Evolutionary conservation across 1,139 yeast genomes (phyloP).

Genomic region (Sugiyamaella pinicola): DNA sequence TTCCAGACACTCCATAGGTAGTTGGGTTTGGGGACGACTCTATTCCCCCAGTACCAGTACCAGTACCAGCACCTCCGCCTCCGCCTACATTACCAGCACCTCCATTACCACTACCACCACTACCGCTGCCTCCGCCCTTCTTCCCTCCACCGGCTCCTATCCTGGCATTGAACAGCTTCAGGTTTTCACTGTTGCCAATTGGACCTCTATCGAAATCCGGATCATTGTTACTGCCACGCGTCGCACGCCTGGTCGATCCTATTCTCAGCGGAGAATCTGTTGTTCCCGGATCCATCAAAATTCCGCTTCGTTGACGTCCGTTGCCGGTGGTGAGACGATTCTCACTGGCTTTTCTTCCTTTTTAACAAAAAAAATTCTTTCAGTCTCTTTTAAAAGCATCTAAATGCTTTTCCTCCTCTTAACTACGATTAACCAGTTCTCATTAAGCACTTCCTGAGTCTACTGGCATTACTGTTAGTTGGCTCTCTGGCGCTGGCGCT

Average conservation of each 20-base stretch:
- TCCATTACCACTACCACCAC: not conserved
- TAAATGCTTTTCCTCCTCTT: not conserved
- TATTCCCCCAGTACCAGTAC: not conserved
- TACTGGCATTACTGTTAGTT: too few species aligned
- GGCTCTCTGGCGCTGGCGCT: too few species aligned
- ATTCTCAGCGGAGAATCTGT: slow-evolving; percentile 16
- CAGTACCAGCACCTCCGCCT: not conserved
- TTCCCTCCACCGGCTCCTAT: slow-evolving; percentile 3
- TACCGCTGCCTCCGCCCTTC: not conserved
- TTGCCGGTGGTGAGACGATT: too few species aligned
- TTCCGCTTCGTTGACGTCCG: too few species aligned
- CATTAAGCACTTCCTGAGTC: too few species aligned
- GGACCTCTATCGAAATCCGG: slow-evolving; percentile 28
- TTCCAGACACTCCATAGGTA: slow-evolving; percentile 10
- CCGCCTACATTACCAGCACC: slow-evolving; percentile 1
- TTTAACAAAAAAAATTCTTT: not conserved
- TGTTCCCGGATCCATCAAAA: slow-evolving; percentile 17
- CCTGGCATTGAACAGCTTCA: slow-evolving; percentile 22
- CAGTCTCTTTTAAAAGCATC: not conserved
- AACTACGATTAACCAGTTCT: too few species aligned
- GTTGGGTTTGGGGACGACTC: slow-evolving; percentile 9
- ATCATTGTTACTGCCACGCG: slow-evolving; percentile 19
- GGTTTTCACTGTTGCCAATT: slow-evolving; percentile 14
- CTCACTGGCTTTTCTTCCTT: too few species aligned
- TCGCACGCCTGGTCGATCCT: slow-evolving; percentile 15